phyloP scores from a whole-genome alignment of 2,329 filamentous ascomycete genomes.

The Hypoxylon sp. region DNA sequence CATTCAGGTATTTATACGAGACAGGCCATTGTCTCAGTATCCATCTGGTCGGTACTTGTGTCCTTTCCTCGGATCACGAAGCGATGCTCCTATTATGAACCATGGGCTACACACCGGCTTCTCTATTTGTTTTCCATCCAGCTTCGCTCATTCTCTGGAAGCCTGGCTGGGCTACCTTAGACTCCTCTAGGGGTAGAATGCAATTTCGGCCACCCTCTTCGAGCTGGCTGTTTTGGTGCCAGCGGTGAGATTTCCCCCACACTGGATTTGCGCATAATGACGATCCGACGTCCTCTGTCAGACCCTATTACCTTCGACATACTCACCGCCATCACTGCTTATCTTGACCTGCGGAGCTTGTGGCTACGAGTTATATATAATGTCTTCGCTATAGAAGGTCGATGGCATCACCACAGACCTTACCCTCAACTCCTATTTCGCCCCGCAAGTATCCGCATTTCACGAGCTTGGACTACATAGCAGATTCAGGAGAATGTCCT shows the following conservation, averaged over 20 bases:
- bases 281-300: slow-evolving; percentile 37
- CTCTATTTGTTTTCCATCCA: slow-evolving; percentile 12
- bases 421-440: background rate
- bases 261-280: slow-evolving; percentile 35
- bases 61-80: slow-evolving; percentile 17
- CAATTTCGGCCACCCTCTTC: slow-evolving; percentile 6
- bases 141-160: background rate
- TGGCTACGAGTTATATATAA: background rate
- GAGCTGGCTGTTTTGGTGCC: background rate
- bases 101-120: slow-evolving; percentile 16
- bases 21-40: slow-evolving; percentile 22
- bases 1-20: slow-evolving; percentile 26
- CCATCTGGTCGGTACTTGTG: slow-evolving; percentile 1
- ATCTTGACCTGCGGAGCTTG: slow-evolving; percentile 10
- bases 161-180: background rate
- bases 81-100: slow-evolving; percentile 1
- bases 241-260: slow-evolving; percentile 23
- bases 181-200: background rate
- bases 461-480: background rate
- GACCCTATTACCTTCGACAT: slow-evolving; percentile 18
- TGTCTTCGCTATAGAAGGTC: background rate
- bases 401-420: background rate
- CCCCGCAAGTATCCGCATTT: background rate
- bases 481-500: slow-evolving; percentile 10
- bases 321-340: slow-evolving; percentile 28